Conservation (phyloP, 2,329 filamentous ascomycete species). For the Harringtonia lauricola region DNA sequence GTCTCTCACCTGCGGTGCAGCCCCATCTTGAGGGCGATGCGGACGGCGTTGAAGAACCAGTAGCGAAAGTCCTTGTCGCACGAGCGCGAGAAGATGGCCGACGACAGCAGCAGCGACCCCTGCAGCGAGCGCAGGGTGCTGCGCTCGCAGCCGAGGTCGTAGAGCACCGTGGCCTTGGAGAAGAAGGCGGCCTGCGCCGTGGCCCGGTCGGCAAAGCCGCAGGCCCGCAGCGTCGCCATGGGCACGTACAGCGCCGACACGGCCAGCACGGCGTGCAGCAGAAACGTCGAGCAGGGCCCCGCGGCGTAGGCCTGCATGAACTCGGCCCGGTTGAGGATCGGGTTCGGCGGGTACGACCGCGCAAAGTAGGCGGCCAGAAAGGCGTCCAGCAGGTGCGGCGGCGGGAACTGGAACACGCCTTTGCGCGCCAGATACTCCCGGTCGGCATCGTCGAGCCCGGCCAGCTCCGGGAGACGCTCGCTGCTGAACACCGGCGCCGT, state of each 20-base stretch:
- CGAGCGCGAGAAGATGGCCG: not conserved
- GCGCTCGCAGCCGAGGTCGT: slow-evolving; percentile 2
- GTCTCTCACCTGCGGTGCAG: not conserved
- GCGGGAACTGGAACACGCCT: not conserved
- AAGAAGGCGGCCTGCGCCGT: not conserved
- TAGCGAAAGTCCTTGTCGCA: slow-evolving; percentile 3
- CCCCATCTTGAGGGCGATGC: slow-evolving; percentile 3
- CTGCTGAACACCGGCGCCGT: no score
- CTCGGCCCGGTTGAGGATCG: not conserved
- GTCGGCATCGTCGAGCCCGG: not conserved
- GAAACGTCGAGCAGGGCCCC: not conserved
- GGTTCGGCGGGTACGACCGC: not conserved
- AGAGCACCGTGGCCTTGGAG: not conserved
- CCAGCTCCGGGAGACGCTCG: not conserved
- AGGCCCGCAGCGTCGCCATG: not conserved
- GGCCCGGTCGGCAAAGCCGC: not conserved
- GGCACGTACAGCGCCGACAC: not conserved
- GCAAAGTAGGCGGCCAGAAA: not conserved
- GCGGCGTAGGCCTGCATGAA: not conserved
- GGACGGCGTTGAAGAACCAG: slow-evolving; percentile 4
- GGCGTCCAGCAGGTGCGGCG: not conserved
- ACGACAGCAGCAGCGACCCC: not conserved
- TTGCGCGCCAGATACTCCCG: slow-evolving; percentile 2
- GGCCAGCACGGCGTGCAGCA: not conserved
- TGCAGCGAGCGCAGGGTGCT: slow-evolving; percentile 1